These are phyloP conservation scores for Canna indica DNA, from an alignment of 176 grass and related monocot genomes.

Conservation along the genomic window DNA sequence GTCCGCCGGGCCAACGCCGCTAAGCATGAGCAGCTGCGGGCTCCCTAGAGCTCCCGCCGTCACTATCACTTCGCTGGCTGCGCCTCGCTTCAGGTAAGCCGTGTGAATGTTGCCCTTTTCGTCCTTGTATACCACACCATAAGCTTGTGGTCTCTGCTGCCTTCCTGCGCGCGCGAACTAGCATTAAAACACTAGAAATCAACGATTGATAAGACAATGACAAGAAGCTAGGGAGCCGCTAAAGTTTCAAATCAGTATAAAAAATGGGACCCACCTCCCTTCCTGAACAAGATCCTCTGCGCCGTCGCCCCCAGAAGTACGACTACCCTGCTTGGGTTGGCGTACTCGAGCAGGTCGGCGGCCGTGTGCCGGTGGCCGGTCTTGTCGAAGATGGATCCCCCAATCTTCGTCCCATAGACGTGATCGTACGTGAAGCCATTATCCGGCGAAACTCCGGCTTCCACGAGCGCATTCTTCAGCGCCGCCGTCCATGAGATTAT, in stretches of 20 bases:
- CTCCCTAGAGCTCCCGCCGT: constrained; percentile 64
- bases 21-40: constrained; percentile 83
- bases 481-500: constrained; percentile 60
- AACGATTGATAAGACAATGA: too few relatives aligned
- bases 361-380: constrained; percentile 60
- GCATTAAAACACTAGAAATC: too few relatives aligned
- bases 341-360: constrained; percentile 71
- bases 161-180: constrained; percentile 5
- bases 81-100: constrained; percentile 49
- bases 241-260: too few relatives aligned
- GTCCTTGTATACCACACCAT: constrained; percentile 65
- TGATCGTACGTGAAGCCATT: constrained; percentile 87
- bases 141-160: constrained; percentile 37
- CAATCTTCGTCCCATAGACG: constrained; percentile 68
- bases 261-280: constrained; percentile 32
- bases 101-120: constrained; percentile 39
- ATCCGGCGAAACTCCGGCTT: constrained; percentile 52
- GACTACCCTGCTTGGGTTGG: constrained; percentile 32
- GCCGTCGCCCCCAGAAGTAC: constrained; percentile 63
- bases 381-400: constrained; percentile 73
- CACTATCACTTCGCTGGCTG: constrained; percentile 49
- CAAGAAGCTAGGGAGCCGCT: too few relatives aligned
- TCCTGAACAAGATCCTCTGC: constrained; percentile 41
- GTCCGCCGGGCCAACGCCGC: constrained; percentile 52
- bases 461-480: constrained; percentile 58